phyloP scores from a whole-genome alignment of 2,329 filamentous ascomycete species.

The Aspergillus caelatus region DNA sequence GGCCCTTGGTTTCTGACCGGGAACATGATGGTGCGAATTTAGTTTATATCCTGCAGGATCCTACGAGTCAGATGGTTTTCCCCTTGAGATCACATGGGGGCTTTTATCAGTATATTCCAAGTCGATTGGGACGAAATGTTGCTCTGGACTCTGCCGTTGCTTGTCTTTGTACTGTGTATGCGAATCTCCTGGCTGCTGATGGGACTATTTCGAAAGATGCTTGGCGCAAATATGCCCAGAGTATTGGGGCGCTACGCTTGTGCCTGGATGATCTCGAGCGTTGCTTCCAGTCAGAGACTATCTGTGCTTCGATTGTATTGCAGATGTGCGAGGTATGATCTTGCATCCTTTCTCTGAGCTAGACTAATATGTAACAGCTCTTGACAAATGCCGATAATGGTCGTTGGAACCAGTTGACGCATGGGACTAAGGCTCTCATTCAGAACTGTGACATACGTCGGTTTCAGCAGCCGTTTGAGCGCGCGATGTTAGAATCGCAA shows the following conservation, averaged over 20 bases:
- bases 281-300: neutral
- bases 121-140: neutral
- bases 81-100: neutral
- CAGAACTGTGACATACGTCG: neutral
- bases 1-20: neutral
- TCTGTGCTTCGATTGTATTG: neutral
- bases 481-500: neutral
- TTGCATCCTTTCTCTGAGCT: no score
- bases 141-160: neutral
- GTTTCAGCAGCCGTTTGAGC: neutral
- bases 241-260: neutral
- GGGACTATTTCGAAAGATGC: neutral
- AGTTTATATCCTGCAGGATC: neutral
- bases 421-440: neutral
- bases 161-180: neutral
- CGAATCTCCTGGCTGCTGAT: neutral
- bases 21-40: neutral
- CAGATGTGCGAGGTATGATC: neutral
- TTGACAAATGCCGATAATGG: neutral
- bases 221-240: neutral
- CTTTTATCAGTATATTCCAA: neutral
- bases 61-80: neutral
- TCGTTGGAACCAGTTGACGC: neutral
- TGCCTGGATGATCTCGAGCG: neutral
- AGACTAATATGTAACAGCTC: neutral